Conservation (phyloP, 140 eudicot genomes). For the Flaveria floridana region DNA sequence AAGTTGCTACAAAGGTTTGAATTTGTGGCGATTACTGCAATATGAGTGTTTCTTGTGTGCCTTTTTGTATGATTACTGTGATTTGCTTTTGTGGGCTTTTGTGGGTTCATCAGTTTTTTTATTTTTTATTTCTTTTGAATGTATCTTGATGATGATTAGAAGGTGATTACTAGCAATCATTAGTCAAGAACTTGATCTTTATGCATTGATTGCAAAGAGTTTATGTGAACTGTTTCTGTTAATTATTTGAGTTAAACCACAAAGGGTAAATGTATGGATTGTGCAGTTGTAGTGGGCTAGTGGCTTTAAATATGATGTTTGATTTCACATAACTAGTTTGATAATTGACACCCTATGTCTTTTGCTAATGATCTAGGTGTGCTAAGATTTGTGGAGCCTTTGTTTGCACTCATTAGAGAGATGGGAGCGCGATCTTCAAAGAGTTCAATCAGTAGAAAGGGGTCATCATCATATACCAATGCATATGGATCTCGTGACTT, state of each 20-base stretch:
- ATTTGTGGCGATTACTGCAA: background rate
- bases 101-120: slow-evolving; percentile 1
- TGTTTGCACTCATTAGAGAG: background rate
- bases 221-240: background rate
- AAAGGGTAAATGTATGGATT: too few relatives aligned
- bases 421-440: slow-evolving; percentile 48
- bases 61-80: background rate
- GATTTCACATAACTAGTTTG: background rate
- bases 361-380: slow-evolving; percentile 1
- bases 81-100: slow-evolving; percentile 4
- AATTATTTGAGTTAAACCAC: background rate
- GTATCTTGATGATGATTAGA: slow-evolving; percentile 1
- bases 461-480: slow-evolving; percentile 25
- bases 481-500: slow-evolving; percentile 30
- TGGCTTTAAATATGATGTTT: too few relatives aligned
- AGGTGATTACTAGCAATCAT: background rate
- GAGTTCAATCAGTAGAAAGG: slow-evolving; percentile 32
- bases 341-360: slow-evolving; percentile 11
- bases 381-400: slow-evolving; percentile 2
- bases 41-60: slow-evolving; percentile 8
- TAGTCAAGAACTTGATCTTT: background rate
- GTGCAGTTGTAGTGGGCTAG: too few relatives aligned
- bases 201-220: background rate
- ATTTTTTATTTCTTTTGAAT: background rate
- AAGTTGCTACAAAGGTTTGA: background rate